phyloP scores from a whole-genome alignment of 2,329 filamentous ascomycete species.

The Tolypocladium guangdongense region DNA sequence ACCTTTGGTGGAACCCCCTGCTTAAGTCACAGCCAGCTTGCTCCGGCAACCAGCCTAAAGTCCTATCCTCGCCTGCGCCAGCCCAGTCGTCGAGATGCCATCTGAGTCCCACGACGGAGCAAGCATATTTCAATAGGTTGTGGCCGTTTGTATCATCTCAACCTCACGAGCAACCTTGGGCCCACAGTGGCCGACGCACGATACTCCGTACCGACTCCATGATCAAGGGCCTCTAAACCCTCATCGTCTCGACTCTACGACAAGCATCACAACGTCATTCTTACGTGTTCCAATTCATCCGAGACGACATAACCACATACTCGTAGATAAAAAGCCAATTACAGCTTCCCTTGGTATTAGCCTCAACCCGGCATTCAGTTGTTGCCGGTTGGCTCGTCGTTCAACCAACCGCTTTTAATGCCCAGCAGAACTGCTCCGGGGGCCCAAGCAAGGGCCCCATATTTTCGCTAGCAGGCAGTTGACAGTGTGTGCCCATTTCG shows the following conservation, averaged over 20 bases:
- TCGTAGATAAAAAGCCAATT: slow-evolving; percentile 24
- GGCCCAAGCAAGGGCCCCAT: slow-evolving; percentile 16
- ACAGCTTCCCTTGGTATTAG: slow-evolving; percentile 26
- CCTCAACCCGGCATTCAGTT: slow-evolving; percentile 24
- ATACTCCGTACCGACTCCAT: too few relatives aligned
- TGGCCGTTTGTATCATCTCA: too few relatives aligned
- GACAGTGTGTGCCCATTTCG: slow-evolving; percentile 29
- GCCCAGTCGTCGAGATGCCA: background rate
- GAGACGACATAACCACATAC: slow-evolving; percentile 33
- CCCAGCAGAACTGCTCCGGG: slow-evolving; percentile 8
- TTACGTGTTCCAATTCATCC: slow-evolving; percentile 28
- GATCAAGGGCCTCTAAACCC: too few relatives aligned
- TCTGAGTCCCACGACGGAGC: background rate
- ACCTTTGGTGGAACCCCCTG: too few relatives aligned
- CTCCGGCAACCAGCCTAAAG: background rate
- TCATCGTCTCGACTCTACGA: too few relatives aligned
- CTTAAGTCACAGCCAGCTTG: too few relatives aligned
- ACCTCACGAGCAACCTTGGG: too few relatives aligned
- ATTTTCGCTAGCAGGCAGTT: slow-evolving; percentile 26
- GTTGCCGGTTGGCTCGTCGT: slow-evolving; percentile 15
- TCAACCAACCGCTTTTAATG: slow-evolving; percentile 11
- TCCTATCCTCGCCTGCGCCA: background rate
- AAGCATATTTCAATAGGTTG: background rate
- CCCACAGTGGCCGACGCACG: too few relatives aligned
- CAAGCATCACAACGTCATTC: slow-evolving; percentile 13